phyloP scores from a whole-genome alignment of 1,284 basidiomycete genomes.

The Trametes sp. region DNA sequence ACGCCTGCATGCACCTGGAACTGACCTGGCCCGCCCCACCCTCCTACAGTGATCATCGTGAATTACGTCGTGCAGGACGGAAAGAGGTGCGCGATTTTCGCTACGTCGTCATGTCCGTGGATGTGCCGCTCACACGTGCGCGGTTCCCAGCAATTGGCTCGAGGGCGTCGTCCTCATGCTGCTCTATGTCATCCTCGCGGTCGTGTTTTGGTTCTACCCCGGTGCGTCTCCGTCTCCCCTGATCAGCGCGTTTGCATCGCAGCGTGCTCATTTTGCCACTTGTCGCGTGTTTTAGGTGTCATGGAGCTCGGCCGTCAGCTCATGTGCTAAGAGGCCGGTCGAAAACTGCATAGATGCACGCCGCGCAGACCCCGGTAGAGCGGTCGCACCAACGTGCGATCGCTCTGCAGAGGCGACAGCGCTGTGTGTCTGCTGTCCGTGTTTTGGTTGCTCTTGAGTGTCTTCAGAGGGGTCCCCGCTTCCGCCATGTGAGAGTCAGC shows the following conservation, averaged over 20 bases:
- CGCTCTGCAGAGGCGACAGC: neutral
- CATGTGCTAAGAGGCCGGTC: constrained; percentile 6
- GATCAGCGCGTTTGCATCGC: neutral
- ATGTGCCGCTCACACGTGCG: constrained; percentile 21
- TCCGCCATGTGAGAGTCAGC: neutral
- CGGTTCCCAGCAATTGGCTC: constrained; percentile 39
- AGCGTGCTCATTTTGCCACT: neutral
- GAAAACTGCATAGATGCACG: neutral
- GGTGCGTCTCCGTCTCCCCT: constrained; percentile 41
- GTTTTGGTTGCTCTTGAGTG: neutral
- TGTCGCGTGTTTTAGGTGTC: neutral
- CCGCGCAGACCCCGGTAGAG: neutral
- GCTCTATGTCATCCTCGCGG: constrained; percentile 60
- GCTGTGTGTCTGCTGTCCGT: no score
- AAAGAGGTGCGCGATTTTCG: constrained; percentile 32
- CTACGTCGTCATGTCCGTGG: neutral
- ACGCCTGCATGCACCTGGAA: neutral
- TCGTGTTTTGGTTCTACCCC: constrained; percentile 73
- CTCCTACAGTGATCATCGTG: constrained; percentile 42
- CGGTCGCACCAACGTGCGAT: no score
- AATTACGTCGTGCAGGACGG: constrained; percentile 45
- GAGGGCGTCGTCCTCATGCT: constrained; percentile 64
- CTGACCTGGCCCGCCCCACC: constrained; percentile 4
- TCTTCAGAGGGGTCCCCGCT: neutral
- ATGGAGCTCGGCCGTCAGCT: constrained; percentile 12